These are phyloP conservation scores for Akanthomyces uredinophilus DNA, from an alignment of 2,329 filamentous ascomycete species.

Conservation along the genomic window DNA sequence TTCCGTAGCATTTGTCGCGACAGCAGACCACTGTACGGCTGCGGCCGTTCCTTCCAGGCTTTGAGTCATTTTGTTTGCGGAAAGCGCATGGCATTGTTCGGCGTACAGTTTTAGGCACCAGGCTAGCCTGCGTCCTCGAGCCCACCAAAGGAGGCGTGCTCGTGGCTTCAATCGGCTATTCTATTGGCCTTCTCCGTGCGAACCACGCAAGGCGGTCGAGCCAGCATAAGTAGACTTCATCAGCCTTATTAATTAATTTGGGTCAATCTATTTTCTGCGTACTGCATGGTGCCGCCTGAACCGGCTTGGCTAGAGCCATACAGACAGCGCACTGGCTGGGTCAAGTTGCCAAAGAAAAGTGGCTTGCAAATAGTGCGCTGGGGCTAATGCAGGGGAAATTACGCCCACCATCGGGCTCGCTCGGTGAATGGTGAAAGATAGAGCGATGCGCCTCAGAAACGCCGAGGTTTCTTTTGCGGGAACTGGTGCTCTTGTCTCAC, in stretches of 20 bases:
- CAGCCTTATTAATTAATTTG: not conserved
- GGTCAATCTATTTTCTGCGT: not conserved
- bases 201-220: not conserved
- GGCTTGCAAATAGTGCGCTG: constrained; percentile 10
- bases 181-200: not conserved
- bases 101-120: not conserved
- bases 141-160: not conserved
- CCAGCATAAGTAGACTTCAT: not conserved
- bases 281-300: not conserved
- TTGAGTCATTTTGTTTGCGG: not conserved
- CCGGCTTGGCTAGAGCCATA: not conserved
- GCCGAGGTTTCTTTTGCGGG: not conserved
- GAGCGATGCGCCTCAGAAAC: not conserved
- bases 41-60: not conserved
- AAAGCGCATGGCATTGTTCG: not conserved
- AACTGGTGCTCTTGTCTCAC: not conserved
- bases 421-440: not conserved
- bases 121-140: not conserved
- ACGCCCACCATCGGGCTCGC: not conserved
- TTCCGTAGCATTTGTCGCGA: too few species aligned
- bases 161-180: not conserved
- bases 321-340: not conserved
- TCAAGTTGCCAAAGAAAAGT: not conserved
- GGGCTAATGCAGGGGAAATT: constrained; percentile 13
- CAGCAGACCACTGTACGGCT: too few species aligned